A percentile compares a stretch with the other conserved stretches of the same genome.
Evolutionary conservation across 257 asterid genomes (phyloP).

Genomic region (Capsicum baccatum): DNA sequence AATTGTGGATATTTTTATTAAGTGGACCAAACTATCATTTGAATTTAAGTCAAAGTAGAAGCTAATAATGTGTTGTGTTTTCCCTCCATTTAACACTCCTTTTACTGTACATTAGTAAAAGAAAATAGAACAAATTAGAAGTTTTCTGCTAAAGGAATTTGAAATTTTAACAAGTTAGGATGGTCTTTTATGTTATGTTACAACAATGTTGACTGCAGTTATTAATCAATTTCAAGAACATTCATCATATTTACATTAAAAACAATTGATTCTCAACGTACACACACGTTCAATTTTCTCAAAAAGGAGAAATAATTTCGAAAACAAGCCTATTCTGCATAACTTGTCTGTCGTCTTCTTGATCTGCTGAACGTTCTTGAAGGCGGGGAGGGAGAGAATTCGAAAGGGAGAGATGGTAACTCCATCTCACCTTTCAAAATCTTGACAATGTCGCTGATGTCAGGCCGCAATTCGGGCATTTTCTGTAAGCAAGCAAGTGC

Average conservation of each 20-base stretch:
- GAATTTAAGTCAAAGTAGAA: not conserved
- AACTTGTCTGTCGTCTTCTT: constrained; percentile 55
- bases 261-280: constrained; percentile 16
- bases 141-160: not conserved
- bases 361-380: constrained; percentile 58
- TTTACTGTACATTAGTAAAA: no score
- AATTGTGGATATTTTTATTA: not conserved
- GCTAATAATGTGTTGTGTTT: constrained; percentile 16
- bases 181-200: not conserved
- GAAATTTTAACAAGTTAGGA: not conserved
- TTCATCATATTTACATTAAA: constrained; percentile 22
- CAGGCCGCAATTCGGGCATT: constrained; percentile 87
- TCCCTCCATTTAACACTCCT: not conserved
- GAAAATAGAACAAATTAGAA: not conserved
- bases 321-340: constrained; percentile 41
- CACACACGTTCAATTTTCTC: not conserved
- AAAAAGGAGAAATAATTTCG: not conserved
- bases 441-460: constrained; percentile 73
- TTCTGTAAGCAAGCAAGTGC: constrained; percentile 92
- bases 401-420: constrained; percentile 67
- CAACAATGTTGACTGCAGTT: not conserved
- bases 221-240: not conserved
- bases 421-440: constrained; percentile 85
- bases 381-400: constrained; percentile 94
- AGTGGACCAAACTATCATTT: constrained; percentile 13